phyloP scores from a whole-genome alignment of 345 rosid genomes.

The Gossypium herbaceum region DNA sequence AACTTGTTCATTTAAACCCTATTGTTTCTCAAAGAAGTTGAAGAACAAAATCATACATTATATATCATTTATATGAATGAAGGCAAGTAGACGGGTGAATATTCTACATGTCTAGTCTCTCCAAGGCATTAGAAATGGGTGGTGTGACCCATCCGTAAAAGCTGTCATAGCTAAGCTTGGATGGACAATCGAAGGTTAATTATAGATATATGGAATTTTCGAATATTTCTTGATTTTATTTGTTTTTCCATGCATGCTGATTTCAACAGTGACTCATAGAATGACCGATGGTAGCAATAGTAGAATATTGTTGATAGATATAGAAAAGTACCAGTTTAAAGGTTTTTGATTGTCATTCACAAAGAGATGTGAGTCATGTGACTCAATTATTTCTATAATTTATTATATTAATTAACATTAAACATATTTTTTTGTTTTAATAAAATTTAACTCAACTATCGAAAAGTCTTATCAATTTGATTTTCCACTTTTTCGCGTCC shows the following conservation, averaged over 20 bases:
- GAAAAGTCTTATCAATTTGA: background rate
- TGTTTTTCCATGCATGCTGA: conserved; percentile 9
- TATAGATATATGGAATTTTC: conserved; percentile 1
- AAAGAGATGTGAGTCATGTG: background rate
- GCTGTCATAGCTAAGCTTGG: conserved; percentile 8
- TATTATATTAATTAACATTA: too few species aligned
- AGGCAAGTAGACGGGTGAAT: background rate
- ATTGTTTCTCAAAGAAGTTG: background rate
- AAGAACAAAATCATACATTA: background rate
- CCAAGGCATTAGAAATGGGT: background rate
- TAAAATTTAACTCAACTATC: too few species aligned
- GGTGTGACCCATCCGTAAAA: conserved; percentile 14
- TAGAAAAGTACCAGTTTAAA: background rate
- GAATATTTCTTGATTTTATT: background rate
- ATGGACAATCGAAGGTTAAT: background rate
- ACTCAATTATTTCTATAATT: too few species aligned
- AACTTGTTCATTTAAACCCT: background rate
- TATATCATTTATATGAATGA: background rate
- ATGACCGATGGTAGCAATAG: background rate
- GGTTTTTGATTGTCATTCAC: background rate
- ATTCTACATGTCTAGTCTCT: background rate
- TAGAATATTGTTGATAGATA: background rate
- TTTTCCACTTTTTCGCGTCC: background rate
- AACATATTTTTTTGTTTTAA: too few species aligned
- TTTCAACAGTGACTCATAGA: background rate